phyloP scores from a whole-genome alignment of 441 rosid species.

The Pelargonium myrrhifolium region DNA sequence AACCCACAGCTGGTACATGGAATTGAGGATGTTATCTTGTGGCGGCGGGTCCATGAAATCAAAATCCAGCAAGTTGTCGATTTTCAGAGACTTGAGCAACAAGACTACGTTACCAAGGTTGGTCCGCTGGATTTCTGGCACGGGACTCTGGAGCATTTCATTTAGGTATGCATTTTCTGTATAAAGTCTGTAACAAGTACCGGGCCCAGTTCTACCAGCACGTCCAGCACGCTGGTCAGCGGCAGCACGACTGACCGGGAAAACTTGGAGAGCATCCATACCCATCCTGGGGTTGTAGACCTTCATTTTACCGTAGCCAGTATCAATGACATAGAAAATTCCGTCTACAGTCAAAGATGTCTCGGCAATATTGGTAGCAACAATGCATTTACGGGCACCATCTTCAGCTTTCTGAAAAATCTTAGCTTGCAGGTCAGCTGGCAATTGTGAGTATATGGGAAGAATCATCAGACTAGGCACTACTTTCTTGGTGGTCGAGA shows the following conservation, averaged over 20 bases:
- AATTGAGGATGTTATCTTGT: conserved; percentile 90
- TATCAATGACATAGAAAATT: conserved; percentile 86
- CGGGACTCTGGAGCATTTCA: conserved; percentile 87
- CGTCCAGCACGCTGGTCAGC: conserved; percentile 97
- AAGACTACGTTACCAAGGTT: conserved; percentile 92
- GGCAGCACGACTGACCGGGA: conserved; percentile 91
- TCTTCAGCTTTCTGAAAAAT: conserved; percentile 92
- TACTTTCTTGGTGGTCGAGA: conserved; percentile 57
- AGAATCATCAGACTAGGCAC: conserved; percentile 76
- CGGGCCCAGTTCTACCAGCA: conserved; percentile 98
- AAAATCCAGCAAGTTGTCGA: conserved; percentile 83
- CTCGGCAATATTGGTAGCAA: conserved; percentile 97
- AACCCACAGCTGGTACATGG: conserved; percentile 98
- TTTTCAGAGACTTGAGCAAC: conserved; percentile 84
- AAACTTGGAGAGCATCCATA: conserved; percentile 98
- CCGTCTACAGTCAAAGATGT: conserved; percentile 98
- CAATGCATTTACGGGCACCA: conserved; percentile 97
- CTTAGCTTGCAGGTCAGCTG: conserved; percentile 97
- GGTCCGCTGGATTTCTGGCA: conserved; percentile 96
- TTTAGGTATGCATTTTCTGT: conserved; percentile 85
- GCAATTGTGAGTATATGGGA: conserved; percentile 94
- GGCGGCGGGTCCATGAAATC: conserved; percentile 99
- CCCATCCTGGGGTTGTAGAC: conserved; percentile 99
- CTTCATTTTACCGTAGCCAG: conserved; percentile 95
- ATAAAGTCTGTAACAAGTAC: conserved; percentile 88